Percentiles rank a stretch among this genome's conserved stretches.
Evolutionary conservation across 1,139 yeast species (phyloP).

Genomic region (Yamadazyma mexicana): DNA sequence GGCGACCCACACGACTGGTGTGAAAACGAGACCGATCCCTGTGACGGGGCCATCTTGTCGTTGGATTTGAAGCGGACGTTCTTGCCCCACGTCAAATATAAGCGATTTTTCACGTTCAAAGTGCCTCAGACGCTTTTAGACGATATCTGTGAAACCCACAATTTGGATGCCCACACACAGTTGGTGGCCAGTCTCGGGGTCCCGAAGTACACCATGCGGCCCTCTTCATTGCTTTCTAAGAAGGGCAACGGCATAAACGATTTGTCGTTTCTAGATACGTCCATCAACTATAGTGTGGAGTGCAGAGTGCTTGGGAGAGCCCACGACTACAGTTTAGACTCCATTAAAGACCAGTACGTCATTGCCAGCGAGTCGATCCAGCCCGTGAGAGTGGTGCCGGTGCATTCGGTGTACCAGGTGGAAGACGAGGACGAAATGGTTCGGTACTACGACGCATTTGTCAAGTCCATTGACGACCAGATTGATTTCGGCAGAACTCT

Average conservation of each 20-base stretch:
- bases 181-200: constrained; percentile 42
- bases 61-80: constrained; percentile 40
- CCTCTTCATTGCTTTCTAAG: constrained; percentile 24
- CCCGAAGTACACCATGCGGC: constrained; percentile 23
- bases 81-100: constrained; percentile 41
- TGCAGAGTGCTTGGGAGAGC: constrained; percentile 47
- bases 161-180: constrained; percentile 35
- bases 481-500: constrained; percentile 30
- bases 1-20: constrained; percentile 55
- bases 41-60: constrained; percentile 38
- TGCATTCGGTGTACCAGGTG: constrained; percentile 22
- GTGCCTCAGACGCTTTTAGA: constrained; percentile 45
- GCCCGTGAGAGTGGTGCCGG: constrained; percentile 41
- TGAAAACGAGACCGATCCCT: constrained; percentile 47
- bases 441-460: constrained; percentile 39
- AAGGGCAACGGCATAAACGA: constrained; percentile 27
- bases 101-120: constrained; percentile 43
- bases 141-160: constrained; percentile 40
- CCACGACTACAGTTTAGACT: constrained; percentile 29
- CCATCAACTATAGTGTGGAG: constrained; percentile 38
- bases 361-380: constrained; percentile 35
- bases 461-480: constrained; percentile 30
- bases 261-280: constrained; percentile 40
- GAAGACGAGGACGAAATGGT: constrained; percentile 22
- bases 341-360: constrained; percentile 33